phyloP scores from a whole-genome alignment of 257 asterid species.

The Solanum sitiens region DNA sequence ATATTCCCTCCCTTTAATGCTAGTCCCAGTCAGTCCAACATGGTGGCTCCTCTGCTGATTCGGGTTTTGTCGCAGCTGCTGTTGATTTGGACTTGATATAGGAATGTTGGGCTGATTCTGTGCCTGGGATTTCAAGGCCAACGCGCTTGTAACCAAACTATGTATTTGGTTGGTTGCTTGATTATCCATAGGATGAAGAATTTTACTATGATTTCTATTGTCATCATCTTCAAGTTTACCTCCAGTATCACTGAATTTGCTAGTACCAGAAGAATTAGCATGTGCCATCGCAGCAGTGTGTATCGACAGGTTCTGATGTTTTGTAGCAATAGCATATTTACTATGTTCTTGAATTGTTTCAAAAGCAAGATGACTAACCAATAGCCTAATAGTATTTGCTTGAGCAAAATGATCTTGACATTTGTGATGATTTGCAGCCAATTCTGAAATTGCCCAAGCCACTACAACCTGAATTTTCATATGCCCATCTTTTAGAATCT shows the following conservation, averaged over 20 bases:
- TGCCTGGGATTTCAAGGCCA: not conserved
- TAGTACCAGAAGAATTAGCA: not conserved
- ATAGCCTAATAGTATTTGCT: not conserved
- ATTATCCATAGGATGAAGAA: not conserved
- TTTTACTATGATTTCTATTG: not conserved
- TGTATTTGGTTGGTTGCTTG: slow-evolving; percentile 1
- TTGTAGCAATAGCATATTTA: slow-evolving; percentile 5
- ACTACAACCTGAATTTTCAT: slow-evolving; percentile 14
- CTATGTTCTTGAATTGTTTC: slow-evolving; percentile 17
- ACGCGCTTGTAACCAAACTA: not conserved
- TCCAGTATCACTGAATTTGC: not conserved
- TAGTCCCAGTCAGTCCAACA: slow-evolving; percentile 2
- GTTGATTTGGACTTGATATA: not conserved
- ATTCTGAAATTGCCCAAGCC: slow-evolving; percentile 12
- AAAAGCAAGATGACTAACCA: slow-evolving; percentile 15
- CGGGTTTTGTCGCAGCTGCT: not conserved
- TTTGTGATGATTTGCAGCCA: slow-evolving; percentile 3
- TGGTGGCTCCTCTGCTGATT: slow-evolving; percentile 1
- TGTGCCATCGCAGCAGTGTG: slow-evolving; percentile 1
- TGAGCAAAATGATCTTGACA: slow-evolving; percentile 15
- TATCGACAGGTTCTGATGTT: not conserved
- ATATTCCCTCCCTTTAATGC: slow-evolving; percentile 10
- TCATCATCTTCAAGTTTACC: not conserved
- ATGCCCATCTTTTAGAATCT: slow-evolving; percentile 9
- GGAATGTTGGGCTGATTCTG: not conserved